Evolutionary conservation across 2,329 filamentous ascomycete species (phyloP), one percentile per base, ranked within the genome.

Genomic region (Leptographium galeiforme): DNA sequence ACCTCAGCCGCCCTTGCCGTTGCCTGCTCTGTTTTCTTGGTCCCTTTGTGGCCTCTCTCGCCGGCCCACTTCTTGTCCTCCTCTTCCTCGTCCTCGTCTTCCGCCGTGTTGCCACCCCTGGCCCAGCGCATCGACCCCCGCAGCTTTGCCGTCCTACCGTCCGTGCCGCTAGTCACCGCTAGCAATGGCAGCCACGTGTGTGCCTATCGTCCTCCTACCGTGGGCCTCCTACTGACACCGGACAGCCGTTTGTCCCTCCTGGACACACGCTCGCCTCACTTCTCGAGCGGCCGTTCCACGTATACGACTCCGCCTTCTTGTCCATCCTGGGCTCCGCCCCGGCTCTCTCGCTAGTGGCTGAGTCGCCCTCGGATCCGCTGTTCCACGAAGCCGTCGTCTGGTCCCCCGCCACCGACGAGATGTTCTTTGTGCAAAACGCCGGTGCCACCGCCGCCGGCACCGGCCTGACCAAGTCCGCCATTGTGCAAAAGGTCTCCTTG

Each of bases 351-450:
- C 63, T 77, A 14, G 68, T 78, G 8, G 74, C 72, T 1, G 65
- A 69, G 6, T 67, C 71, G 0, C 68, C 65, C 0, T 63, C 61
- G 0, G 67, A 77, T 48, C 74, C 73, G 0, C 59, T 76, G 6
- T 80, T 77, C 46, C 77, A 80, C 53, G 77, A 81, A 58, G 77
- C 76, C 8, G 73, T 76, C 11, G 69, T 77, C 0, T 80, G 74
- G 73, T 66, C 66, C 44, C 65, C 66, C 2, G 68, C 68, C 0
- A 76, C 72, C 0, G 70, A 78, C 19, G 75, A 78, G 55, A 66
- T 77, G 43, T 78, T 78, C 58, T 79, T 79, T 43, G 73, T 71
- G 0, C 74, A 78, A 53, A 76, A 75, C 45, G 74, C 75, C 0
- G 75, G 75, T 0, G 66, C 69, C 0, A 58, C 56, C 0, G 71